Base-by-base conservation (phyloP, 2,329 filamentous ascomycete genomes). In the Metarhizium guizhouense region DNA sequence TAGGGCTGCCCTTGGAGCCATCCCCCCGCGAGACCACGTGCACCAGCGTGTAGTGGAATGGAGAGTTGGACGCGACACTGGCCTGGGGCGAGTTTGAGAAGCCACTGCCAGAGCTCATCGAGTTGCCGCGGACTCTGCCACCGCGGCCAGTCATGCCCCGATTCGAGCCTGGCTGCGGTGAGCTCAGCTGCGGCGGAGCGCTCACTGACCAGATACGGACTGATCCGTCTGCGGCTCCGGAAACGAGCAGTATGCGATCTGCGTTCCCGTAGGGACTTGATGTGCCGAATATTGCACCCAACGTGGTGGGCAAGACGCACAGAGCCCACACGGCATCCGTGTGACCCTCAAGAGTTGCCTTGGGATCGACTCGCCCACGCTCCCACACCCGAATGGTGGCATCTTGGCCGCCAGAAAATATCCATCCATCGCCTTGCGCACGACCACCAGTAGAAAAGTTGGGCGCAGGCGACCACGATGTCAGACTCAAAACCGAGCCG, bases 361-460 rank as follows among this genome's bases (percentile, higher is more conserved):
- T 97, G 7, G 94, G 91, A 67, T 97, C 94, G 36, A 99, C 90
- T 50, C 93, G 80, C 32, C 93, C 93, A 52, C 92, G 84, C 71
- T 99, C 93, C 94, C 94, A 99, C 0, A 99, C 91, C 34, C 92
- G 84, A 42, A 99, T 85, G 6, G 90, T 95, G 18, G 89, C 85
- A 70, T 99, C 94, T 69, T 96, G 91, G 4, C 94, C 94, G 58
- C 94, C 94, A 5, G 93, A 97, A 71, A 99, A 99, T 61, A 99
- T 92, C 94, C 94, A 99, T 32, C 94, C 94, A 64, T 97, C 94
- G 36, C 93, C 93, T 63, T 88, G 84, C 7, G 89, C 90, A 59
- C 92, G 84, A 6, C 92, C 91, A 40, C 92, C 90, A 18, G 90
- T 95, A 7, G 90, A 88, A 68, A 96, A 96, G 66, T 89, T 94